Evolutionary conservation across 108 stramenopile species (phyloP).

Genomic region (Fistulifera pelliculosa): DNA sequence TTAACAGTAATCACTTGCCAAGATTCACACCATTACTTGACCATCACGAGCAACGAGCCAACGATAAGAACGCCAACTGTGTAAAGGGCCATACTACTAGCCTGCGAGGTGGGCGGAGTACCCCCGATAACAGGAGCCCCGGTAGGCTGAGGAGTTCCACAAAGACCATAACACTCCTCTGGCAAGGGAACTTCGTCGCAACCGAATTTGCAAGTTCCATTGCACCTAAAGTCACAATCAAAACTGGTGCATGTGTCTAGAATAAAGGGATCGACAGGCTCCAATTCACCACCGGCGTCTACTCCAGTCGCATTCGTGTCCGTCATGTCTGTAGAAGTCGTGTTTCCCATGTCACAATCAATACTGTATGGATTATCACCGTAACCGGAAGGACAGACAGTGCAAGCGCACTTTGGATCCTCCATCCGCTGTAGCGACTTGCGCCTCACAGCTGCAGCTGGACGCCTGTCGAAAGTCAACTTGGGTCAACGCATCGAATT

Average conservation of each 20-base stretch:
- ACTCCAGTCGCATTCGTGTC: background rate
- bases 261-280: slow-evolving; percentile 6
- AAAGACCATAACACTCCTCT: background rate
- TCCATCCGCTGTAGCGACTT: background rate
- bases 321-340: background rate
- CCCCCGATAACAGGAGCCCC: background rate
- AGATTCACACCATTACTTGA: too few species aligned
- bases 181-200: slow-evolving; percentile 7
- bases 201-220: slow-evolving; percentile 11
- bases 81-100: background rate
- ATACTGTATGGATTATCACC: slow-evolving; percentile 3
- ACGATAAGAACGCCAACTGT: background rate
- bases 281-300: background rate
- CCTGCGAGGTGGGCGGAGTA: background rate
- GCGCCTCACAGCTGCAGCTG: slow-evolving; percentile 3
- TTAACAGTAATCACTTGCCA: too few species aligned
- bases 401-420: slow-evolving; percentile 3
- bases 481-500: background rate
- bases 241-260: slow-evolving; percentile 3
- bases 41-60: background rate
- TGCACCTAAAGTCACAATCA: slow-evolving; percentile 9
- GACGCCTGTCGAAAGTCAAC: slow-evolving; percentile 10
- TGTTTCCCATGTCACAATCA: slow-evolving; percentile 3
- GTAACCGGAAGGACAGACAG: slow-evolving; percentile 5
- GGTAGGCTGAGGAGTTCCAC: background rate